Evolutionary conservation across 2,329 filamentous ascomycete genomes (phyloP), one percentile per base, ranked within the genome.

Genomic region (Fusarium virguliforme): DNA sequence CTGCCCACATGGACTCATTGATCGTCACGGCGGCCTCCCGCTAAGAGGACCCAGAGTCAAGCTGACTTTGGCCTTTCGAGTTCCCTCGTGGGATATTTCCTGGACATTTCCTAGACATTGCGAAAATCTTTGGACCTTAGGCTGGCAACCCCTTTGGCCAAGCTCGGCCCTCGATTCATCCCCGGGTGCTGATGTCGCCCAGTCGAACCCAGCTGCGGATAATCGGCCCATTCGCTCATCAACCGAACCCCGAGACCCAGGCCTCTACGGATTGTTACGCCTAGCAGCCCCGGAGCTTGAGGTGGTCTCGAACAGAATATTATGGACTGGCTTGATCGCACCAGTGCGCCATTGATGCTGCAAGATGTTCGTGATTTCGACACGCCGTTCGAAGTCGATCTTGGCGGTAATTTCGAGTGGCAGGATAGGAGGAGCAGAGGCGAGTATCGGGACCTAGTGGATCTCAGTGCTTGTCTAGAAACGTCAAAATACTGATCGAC

Each of bases 11-110:
- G 26, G 35, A 41, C 24, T 32, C 26, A 30, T 32, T 24, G 22
- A 32, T 34, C 18, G 40, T 7, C 26, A 34, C 57, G 46, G 55
- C 60, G 69, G 69, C 69, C 69, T 71, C 69, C 54, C 54, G 59
- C 56, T 46, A 38, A 38, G 46, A 51, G 55, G 10, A 34, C 32
- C 43, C 40, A 18, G n/a, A 53, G 26, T 53, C 5, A 1, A 10
- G 34, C 26, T 32, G 10, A 30, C 35, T 22, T 51, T 41, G 41
- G 10, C 28, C 43, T 53, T n/a, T 54, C 13, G 8, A n/a, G 32
- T 9, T 41, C 24, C 32, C n/a, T 18, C 18, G 18, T 53, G 40
- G 30, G 18, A 18, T 18, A 18, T 18, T 18, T 18, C 32, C 18
- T 59, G 56, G 22, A 30, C 6, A 12, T 18, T 28, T 24, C 35